Base-by-base conservation (phyloP, 2,329 filamentous ascomycete species). In the Microdochium trichocladiopsis region DNA sequence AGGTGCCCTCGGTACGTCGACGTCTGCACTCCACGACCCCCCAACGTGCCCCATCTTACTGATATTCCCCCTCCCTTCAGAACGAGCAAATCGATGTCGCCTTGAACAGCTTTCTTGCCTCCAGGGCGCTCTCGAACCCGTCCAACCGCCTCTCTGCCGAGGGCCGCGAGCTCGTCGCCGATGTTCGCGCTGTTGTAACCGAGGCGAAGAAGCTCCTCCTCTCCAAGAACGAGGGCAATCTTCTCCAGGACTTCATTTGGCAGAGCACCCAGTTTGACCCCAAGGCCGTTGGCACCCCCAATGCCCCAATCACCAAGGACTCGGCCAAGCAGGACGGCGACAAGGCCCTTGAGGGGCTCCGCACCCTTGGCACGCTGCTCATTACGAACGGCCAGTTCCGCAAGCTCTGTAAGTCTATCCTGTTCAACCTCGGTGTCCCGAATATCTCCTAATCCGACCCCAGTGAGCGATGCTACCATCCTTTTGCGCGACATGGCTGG, bases 201-300 rank as follows among this genome's bases (percentile, higher is more conserved):
- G 82, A 94, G 67, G 87, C 93, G 53, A 64, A 96, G 76, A 72
- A 84, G 53, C 79, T 99, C 12, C 74, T 97, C 9, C 77, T 99
- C 24, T 88, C 87, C 72, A 99, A 97, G 80, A 99, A 99, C 66
- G 82, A 96, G 54, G 94, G 92, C 65, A 91, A 99, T 63, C 73
- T 97, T 53, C 75, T 99, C 21, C 94, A 99, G 66, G 92, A 99
- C 63, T 97, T 99, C 71, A 90, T 97, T 71, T 99, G 89, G 87
- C 88, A 96, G 66, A 92, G 91, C 0, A 84, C 90, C 65, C 80
- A 88, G 48, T 84, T 94, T 56, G 82, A 84, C 51, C 73, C 81
- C 53, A 84, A 78, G 61, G 76, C 79, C 50, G 77, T 89, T 24
- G 68, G 72, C 53, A 70, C 77, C 1, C 88, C 90, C 3, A 76